These are phyloP conservation scores for Cryphonectria radicalis DNA, from an alignment of 2,329 filamentous ascomycete genomes.

Conservation along the genomic window DNA sequence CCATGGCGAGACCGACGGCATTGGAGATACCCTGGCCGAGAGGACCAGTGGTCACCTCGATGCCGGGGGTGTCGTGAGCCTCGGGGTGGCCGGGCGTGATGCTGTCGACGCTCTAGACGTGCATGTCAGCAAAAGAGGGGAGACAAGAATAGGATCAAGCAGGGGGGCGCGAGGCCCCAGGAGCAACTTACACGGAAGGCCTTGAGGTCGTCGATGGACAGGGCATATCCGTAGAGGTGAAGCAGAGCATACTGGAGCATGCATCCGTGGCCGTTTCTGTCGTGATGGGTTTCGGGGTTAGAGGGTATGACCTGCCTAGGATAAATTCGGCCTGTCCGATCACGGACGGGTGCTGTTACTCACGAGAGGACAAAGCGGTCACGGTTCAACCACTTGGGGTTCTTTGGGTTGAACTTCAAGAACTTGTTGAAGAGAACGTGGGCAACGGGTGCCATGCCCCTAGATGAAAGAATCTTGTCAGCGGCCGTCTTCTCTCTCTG, in stretches of 20 bases:
- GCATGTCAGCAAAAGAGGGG: not conserved
- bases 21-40: slow-evolving; percentile 97
- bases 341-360: slow-evolving; percentile 48
- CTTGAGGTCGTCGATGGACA: slow-evolving; percentile 92
- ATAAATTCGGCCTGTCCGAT: slow-evolving; percentile 3
- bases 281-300: slow-evolving; percentile 13
- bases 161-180: not conserved
- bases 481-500: not conserved
- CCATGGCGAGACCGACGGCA: slow-evolving; percentile 96
- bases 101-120: slow-evolving; percentile 56
- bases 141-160: not conserved
- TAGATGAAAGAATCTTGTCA: slow-evolving; percentile 36
- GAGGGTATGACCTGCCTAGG: slow-evolving; percentile 15
- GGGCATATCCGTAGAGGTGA: slow-evolving; percentile 89
- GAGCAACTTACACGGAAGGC: slow-evolving; percentile 80
- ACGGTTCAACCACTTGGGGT: slow-evolving; percentile 94
- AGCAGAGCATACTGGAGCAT: slow-evolving; percentile 99
- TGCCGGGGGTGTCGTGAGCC: slow-evolving; percentile 91
- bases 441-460: slow-evolving; percentile 88
- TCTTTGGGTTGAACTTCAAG: slow-evolving; percentile 99
- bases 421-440: slow-evolving; percentile 99
- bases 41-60: slow-evolving; percentile 98
- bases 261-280: slow-evolving; percentile 96
- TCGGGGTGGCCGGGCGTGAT: slow-evolving; percentile 97
- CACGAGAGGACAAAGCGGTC: slow-evolving; percentile 99